Conservation (phyloP, 441 rosid species). For the Jatropha multifida region DNA sequence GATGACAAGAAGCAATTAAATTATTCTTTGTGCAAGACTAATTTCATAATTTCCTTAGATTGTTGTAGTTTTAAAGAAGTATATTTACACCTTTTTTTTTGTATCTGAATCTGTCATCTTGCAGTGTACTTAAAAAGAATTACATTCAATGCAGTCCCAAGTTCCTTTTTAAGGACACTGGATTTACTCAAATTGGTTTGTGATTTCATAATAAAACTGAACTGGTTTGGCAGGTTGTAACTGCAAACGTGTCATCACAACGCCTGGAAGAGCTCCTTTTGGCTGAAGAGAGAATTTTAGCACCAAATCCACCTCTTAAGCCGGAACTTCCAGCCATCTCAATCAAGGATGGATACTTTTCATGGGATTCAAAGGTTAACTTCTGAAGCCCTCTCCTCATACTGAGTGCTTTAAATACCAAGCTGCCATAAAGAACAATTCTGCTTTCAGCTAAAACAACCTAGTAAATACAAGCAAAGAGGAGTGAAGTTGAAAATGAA, state of each 20-base stretch:
- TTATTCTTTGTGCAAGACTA: background rate
- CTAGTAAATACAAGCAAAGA: no score
- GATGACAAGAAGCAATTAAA: background rate
- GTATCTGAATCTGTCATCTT: background rate
- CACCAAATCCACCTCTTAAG: slow-evolving; percentile 79
- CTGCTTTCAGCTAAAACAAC: no score
- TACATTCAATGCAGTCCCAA: background rate
- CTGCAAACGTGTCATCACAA: slow-evolving; percentile 85
- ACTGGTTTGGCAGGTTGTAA: slow-evolving; percentile 64
- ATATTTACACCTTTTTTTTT: background rate
- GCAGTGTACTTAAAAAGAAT: background rate
- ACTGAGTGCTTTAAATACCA: no score
- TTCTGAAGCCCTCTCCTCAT: slow-evolving; percentile 9
- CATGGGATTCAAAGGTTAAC: slow-evolving; percentile 87
- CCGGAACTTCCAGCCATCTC: slow-evolving; percentile 80
- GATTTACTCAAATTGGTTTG: slow-evolving; percentile 8
- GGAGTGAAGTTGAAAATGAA: no score
- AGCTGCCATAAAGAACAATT: background rate
- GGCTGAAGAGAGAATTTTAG: slow-evolving; percentile 81
- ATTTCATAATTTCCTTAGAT: background rate
- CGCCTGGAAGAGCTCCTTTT: slow-evolving; percentile 88
- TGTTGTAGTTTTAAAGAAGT: background rate
- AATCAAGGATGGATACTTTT: slow-evolving; percentile 79
- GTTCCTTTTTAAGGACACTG: background rate
- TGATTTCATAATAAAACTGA: slow-evolving; percentile 13